Evolutionary conservation across 805 yeast genomes (phyloP).

Genomic region (Ogataea nitratoaversa): DNA sequence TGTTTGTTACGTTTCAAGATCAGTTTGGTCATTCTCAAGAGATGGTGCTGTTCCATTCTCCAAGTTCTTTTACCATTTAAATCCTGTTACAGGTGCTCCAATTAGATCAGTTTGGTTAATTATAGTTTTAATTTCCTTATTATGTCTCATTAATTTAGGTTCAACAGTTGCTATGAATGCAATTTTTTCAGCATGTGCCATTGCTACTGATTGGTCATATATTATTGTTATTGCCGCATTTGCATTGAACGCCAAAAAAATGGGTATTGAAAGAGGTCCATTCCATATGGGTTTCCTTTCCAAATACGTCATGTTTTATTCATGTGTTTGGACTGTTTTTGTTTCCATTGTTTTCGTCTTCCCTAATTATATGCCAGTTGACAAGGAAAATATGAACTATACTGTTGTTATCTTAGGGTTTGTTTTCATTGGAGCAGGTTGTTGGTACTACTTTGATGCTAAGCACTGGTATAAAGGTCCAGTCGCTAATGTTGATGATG

Average conservation of each 20-base stretch:
- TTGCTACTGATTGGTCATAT: slow-evolving; percentile 49
- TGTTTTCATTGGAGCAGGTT: slow-evolving; percentile 33
- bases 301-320: slow-evolving; percentile 36
- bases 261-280: slow-evolving; percentile 46
- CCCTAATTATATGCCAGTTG: slow-evolving; percentile 46
- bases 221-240: slow-evolving; percentile 41
- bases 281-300: slow-evolving; percentile 42
- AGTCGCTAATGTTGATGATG: slow-evolving; percentile 40
- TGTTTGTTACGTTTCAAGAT: slow-evolving; percentile 46
- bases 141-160: slow-evolving; percentile 41
- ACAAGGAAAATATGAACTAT: slow-evolving; percentile 47
- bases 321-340: slow-evolving; percentile 43
- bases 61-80: slow-evolving; percentile 38
- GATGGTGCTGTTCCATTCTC: slow-evolving; percentile 50
- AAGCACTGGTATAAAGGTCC: slow-evolving; percentile 56
- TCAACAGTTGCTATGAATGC: slow-evolving; percentile 48
- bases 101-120: slow-evolving; percentile 42
- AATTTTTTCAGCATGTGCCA: slow-evolving; percentile 49
- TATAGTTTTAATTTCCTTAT: slow-evolving; percentile 37
- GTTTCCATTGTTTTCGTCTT: slow-evolving; percentile 46
- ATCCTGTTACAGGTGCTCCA: slow-evolving; percentile 39
- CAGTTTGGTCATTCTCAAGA: slow-evolving; percentile 54
- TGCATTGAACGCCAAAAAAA: slow-evolving; percentile 40
- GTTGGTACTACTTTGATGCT: slow-evolving; percentile 47
- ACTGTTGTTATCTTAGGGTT: slow-evolving; percentile 46